Base-by-base conservation (phyloP, 2,329 filamentous ascomycete species). In the Scortechinia acanthostroma region DNA sequence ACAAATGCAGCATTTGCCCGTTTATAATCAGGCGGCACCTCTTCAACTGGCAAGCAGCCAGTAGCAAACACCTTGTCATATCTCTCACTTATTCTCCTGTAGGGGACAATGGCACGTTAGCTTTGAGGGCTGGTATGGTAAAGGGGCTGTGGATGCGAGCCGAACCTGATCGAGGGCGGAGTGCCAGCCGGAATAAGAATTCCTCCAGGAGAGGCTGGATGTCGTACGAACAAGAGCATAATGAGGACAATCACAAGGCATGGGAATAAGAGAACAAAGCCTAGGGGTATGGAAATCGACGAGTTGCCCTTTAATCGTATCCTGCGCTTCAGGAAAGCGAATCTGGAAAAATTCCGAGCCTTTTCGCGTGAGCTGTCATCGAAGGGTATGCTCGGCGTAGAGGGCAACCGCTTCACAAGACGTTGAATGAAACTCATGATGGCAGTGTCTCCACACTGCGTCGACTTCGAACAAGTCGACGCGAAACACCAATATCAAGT, bases 1-100 rank as follows among this genome's bases (percentile, higher is more conserved):
- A 98, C 93, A 58, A 98, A 95, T 21, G 89, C 91, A 49, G 88
- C 93, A 59, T 97, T 98, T 53, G 88, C 93, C 58, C 90, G 80
- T 52, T 79, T 81, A 23, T 83, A 86, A 57, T 94, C 85, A 43
- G 86, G 83, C 43, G 71, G 62, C 6, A 74, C 74, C 53, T 91
- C 83, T 10, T 40, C 35, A 17, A 40, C 17, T 13, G 35, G 35
- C 6, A 77, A 64, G 56, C 80, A 84, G 46, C 80, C 80, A 20
- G 73, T 74, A 16, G 75, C 74, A 55, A 84, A 84, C 42, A 83
- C 80, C 60, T 81, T 82, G 57, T 84, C 80, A 58, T 83, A 68
- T 55, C 78, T 79, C 57, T 84, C 80, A 59, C 73, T 83, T 50
- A 84, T 84, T 68, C 78, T 77, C 52, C 77, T 81, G 52, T 51